These are phyloP conservation scores for Cytidiella melzeri DNA, from an alignment of 768 basidiomycete genomes.

Conservation along the genomic window DNA sequence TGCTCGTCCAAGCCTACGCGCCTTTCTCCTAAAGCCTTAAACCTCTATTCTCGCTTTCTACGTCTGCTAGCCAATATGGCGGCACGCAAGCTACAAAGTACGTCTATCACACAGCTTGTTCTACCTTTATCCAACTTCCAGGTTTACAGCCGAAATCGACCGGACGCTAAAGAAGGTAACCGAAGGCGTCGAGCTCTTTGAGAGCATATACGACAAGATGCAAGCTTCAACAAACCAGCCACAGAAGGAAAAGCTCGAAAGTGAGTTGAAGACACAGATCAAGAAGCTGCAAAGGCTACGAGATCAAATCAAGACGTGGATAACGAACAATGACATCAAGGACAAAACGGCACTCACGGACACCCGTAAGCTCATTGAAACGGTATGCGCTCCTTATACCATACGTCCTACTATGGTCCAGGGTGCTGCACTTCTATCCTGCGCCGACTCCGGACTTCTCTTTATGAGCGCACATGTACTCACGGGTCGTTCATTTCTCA, in stretches of 20 bases:
- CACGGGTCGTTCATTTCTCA: conserved; percentile 28
- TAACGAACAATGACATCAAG: conserved; percentile 96
- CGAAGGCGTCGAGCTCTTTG: conserved; percentile 93
- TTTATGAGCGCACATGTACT: not conserved
- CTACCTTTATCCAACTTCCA: not conserved
- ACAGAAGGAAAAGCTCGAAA: conserved; percentile 98
- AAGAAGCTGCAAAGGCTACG: conserved; percentile 85
- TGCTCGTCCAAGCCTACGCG: no score
- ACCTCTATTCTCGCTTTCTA: not conserved
- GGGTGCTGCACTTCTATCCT: not conserved
- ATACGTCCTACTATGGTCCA: not conserved
- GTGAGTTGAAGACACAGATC: conserved; percentile 95
- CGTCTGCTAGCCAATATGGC: conserved; percentile 54
- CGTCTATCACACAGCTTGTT: conserved; percentile 2
- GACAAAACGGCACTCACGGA: conserved; percentile 92
- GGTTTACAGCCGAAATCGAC: conserved; percentile 86
- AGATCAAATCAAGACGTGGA: conserved; percentile 94
- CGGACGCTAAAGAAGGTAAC: conserved; percentile 95
- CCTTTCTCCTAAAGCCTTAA: conserved; percentile 11
- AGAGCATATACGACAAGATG: conserved; percentile 98
- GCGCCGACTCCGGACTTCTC: not conserved
- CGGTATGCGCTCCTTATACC: conserved; percentile 47
- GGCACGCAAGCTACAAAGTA: conserved; percentile 86
- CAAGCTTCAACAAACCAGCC: conserved; percentile 92
- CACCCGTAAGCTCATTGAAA: conserved; percentile 94